These are phyloP conservation scores for Vaccinium myrtillus DNA, from an alignment of 148 eudicot species.

Conservation along the genomic window DNA sequence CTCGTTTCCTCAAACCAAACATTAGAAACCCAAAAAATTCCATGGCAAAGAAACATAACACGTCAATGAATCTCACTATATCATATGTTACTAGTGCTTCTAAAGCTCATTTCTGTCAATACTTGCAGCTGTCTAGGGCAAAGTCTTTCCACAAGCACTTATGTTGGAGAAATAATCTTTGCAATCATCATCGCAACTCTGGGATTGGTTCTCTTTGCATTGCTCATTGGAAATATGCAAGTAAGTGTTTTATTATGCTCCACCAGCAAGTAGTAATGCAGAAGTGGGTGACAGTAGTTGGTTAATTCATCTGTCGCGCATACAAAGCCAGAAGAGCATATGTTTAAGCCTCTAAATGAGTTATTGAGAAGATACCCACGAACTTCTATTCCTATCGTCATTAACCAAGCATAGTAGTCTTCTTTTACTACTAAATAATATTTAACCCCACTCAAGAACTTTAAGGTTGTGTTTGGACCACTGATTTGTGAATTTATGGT, in stretches of 20 bases:
- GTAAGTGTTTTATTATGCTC: slow-evolving; percentile 29
- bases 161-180: slow-evolving; percentile 62
- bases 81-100: background rate
- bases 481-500: background rate
- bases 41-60: too few species aligned
- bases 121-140: slow-evolving; percentile 70
- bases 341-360: background rate
- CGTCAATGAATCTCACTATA: background rate
- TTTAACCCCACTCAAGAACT: background rate
- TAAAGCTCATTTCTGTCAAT: background rate
- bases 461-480: background rate
- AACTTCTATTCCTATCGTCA: background rate
- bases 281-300: background rate
- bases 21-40: background rate
- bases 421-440: background rate
- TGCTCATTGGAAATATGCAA: slow-evolving; percentile 91
- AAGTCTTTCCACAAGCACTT: slow-evolving; percentile 55
- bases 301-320: background rate
- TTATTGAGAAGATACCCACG: background rate
- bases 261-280: background rate
- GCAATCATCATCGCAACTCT: slow-evolving; percentile 62
- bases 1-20: background rate
- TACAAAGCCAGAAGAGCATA: background rate
- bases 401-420: background rate
- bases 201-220: slow-evolving; percentile 79